These are phyloP conservation scores for Nemania diffusa DNA, from an alignment of 2,329 filamentous ascomycete genomes.

Conservation along the genomic window DNA sequence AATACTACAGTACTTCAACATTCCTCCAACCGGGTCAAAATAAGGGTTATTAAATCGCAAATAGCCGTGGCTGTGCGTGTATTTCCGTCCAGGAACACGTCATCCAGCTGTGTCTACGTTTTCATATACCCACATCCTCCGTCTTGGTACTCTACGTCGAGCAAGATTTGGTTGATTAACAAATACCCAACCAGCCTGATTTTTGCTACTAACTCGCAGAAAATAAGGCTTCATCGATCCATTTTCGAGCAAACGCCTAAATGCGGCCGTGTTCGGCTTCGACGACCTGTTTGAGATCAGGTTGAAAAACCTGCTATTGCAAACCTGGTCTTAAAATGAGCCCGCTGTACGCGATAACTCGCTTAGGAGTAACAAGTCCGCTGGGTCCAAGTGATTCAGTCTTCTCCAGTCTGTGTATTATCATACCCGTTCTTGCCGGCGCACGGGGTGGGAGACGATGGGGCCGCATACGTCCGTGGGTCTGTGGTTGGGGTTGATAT, in stretches of 20 bases:
- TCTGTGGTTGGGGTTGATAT: neutral
- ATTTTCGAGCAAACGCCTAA: neutral
- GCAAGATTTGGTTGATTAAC: neutral
- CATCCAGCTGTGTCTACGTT: neutral
- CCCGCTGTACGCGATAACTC: neutral
- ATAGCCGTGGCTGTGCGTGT: neutral
- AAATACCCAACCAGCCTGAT: neutral
- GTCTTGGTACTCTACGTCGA: neutral
- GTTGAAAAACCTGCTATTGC: neutral
- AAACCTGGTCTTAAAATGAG: neutral
- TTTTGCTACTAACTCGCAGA: neutral
- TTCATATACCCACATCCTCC: neutral
- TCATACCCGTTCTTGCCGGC: neutral
- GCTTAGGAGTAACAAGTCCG: neutral
- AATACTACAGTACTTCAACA: neutral
- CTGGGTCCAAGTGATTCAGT: neutral
- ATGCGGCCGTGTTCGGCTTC: neutral
- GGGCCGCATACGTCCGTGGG: neutral
- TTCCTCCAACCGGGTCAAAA: neutral
- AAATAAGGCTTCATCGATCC: constrained; percentile 11
- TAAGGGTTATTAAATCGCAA: neutral
- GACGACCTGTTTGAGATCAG: neutral
- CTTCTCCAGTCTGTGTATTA: neutral
- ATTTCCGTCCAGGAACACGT: constrained; percentile 3
- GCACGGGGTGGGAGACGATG: neutral